These are phyloP conservation scores for Saturnispora halmiae DNA, from an alignment of 805 yeast species.

Conservation along the genomic window DNA sequence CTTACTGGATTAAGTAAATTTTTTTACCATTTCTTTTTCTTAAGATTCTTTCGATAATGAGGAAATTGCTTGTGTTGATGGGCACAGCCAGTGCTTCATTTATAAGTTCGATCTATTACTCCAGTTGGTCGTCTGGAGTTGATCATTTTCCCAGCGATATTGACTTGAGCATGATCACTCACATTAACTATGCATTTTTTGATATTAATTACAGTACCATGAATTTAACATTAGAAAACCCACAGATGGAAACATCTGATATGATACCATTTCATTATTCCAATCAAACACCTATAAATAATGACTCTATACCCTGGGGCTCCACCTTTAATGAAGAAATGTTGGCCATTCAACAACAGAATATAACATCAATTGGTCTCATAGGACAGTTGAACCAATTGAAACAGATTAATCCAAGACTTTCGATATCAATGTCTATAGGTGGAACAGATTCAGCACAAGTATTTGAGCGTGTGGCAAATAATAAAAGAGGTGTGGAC, in stretches of 20 bases:
- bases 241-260: constrained; percentile 52
- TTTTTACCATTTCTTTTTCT: not conserved
- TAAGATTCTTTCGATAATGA: not conserved
- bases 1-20: too few relatives aligned
- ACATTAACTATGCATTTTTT: constrained; percentile 72
- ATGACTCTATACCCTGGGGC: not conserved
- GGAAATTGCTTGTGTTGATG: not conserved
- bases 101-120: constrained; percentile 32
- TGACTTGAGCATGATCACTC: constrained; percentile 48
- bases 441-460: constrained; percentile 67
- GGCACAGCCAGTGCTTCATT: not conserved
- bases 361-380: constrained; percentile 16
- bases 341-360: not conserved
- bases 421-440: constrained; percentile 61
- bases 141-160: constrained; percentile 53
- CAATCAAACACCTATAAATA: not conserved
- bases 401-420: constrained; percentile 22
- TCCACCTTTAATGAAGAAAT: not conserved
- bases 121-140: constrained; percentile 65
- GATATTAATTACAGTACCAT: constrained; percentile 49
- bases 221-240: constrained; percentile 38
- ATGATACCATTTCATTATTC: constrained; percentile 12
- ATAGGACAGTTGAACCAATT: constrained; percentile 26
- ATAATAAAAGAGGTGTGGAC: constrained; percentile 23
- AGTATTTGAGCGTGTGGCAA: constrained; percentile 29